These are phyloP conservation scores for Paramecium sexaurelia DNA, from an alignment of 73 alveolate species.

Conservation along the genomic window DNA sequence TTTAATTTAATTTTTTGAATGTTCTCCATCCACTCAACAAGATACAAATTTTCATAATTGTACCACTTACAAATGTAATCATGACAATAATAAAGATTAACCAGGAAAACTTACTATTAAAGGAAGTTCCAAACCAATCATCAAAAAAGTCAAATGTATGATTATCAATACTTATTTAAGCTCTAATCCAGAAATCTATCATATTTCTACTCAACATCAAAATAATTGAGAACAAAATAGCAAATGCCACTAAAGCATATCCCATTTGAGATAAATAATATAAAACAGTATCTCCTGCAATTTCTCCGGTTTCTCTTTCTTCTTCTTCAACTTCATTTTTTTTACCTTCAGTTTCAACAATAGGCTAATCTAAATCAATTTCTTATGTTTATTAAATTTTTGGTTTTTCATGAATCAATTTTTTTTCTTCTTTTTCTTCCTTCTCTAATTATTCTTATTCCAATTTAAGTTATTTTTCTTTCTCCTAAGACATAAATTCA, in stretches of 20 bases:
- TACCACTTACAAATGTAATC: conserved; percentile 31
- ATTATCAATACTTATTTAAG: conserved; percentile 45
- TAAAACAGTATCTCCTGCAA: conserved; percentile 59
- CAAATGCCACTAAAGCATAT: background rate
- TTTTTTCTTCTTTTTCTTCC: conserved; percentile 27
- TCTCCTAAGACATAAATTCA: conserved; percentile 71
- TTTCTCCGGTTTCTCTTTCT: conserved; percentile 71
- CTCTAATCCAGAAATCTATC: conserved; percentile 66
- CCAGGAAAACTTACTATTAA: background rate
- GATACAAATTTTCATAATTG: conserved; percentile 24
- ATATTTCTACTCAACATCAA: conserved; percentile 18
- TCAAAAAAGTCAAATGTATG: conserved; percentile 47
- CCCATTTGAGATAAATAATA: conserved; percentile 47
- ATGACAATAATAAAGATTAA: background rate
- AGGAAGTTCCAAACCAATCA: conserved; percentile 20
- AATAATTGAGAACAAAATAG: background rate
- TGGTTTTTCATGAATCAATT: background rate
- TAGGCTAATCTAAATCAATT: background rate
- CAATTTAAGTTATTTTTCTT: conserved; percentile 44
- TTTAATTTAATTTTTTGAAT: conserved; percentile 15
- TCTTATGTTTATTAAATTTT: background rate
- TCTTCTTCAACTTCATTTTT: conserved; percentile 61
- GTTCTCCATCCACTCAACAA: conserved; percentile 47
- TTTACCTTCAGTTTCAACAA: conserved; percentile 2
- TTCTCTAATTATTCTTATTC: background rate